A percentile compares a stretch with the other conserved stretches of the same genome.
phyloP scores from a whole-genome alignment of 140 eudicot species.

The Stevia rebaudiana region DNA sequence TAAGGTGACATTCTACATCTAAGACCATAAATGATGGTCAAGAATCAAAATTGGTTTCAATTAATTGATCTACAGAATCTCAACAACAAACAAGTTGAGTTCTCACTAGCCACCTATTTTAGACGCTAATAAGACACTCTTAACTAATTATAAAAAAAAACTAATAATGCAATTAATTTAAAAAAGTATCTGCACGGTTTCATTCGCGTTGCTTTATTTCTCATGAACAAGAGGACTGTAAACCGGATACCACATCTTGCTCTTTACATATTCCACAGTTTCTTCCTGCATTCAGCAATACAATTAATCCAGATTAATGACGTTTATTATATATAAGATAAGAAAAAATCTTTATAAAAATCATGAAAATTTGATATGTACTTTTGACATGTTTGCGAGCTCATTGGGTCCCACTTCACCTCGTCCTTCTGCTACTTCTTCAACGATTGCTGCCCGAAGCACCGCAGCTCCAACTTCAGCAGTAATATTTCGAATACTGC shows the following conservation, averaged over 20 bases:
- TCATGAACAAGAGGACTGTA: constrained; percentile 96
- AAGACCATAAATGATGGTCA: constrained; percentile 22
- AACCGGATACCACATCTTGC: constrained; percentile 88
- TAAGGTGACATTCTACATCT: constrained; percentile 10
- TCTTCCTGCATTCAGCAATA: constrained; percentile 60
- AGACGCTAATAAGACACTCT: constrained; percentile 15
- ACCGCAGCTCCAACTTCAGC: constrained; percentile 99
- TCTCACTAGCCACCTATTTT: constrained; percentile 15
- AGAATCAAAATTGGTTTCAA: constrained; percentile 17
- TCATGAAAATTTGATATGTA: constrained; percentile 23
- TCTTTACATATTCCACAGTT: constrained; percentile 52
- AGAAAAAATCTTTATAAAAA: not conserved
- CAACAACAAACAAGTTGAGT: not conserved
- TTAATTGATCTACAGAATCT: constrained; percentile 16
- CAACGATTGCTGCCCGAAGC: constrained; percentile 66
- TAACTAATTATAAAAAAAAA: no score
- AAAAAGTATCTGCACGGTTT: constrained; percentile 18
- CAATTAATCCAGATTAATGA: not conserved
- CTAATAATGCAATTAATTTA: constrained; percentile 7
- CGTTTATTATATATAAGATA: not conserved
- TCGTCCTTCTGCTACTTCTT: constrained; percentile 84
- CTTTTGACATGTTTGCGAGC: constrained; percentile 75
- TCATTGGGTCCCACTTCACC: constrained; percentile 79
- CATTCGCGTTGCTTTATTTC: constrained; percentile 35
- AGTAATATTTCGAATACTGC: constrained; percentile 85